A percentile compares a stretch with the other conserved stretches of the same genome.
These are phyloP conservation scores for Clonostachys chloroleuca DNA, from an alignment of 2,329 filamentous ascomycete genomes.

Conservation along the genomic window DNA sequence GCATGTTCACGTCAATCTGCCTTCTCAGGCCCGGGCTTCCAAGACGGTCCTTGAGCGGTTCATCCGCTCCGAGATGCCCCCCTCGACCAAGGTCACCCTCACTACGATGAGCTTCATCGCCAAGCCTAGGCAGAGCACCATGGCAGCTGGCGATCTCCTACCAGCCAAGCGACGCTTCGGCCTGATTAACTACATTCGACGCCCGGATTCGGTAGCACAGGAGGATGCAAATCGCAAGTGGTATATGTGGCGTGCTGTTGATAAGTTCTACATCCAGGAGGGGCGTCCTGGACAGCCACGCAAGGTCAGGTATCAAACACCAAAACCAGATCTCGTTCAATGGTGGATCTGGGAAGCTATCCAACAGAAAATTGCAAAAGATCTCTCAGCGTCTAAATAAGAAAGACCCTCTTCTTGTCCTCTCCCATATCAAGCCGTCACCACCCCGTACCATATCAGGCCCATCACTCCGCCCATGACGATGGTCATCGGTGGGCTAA, in stretches of 20 bases:
- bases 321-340: conserved; percentile 21
- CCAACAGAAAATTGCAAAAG: conserved; percentile 12
- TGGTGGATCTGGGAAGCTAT: conserved; percentile 35
- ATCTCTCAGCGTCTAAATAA: neutral
- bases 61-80: conserved; percentile 26
- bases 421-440: neutral
- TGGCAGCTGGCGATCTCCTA: conserved; percentile 29
- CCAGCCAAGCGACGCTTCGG: conserved; percentile 24
- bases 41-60: conserved; percentile 50
- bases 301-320: conserved; percentile 14
- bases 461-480: conserved; percentile 20
- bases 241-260: conserved; percentile 32
- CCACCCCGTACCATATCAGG: conserved; percentile 15
- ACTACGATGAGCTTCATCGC: conserved; percentile 52
- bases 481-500: conserved; percentile 20
- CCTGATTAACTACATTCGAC: conserved; percentile 32
- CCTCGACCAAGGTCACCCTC: conserved; percentile 39
- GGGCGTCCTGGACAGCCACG: conserved; percentile 5
- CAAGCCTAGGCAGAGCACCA: conserved; percentile 44
- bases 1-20: conserved; percentile 66
- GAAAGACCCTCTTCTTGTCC: neutral
- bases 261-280: conserved; percentile 30
- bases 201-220: conserved; percentile 13
- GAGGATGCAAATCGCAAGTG: conserved; percentile 28
- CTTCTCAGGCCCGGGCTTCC: conserved; percentile 58